Evolutionary conservation across 1,284 basidiomycete species (phyloP), one percentile per base, ranked within the genome.

Genomic region (Butyriboletus appendiculatus): DNA sequence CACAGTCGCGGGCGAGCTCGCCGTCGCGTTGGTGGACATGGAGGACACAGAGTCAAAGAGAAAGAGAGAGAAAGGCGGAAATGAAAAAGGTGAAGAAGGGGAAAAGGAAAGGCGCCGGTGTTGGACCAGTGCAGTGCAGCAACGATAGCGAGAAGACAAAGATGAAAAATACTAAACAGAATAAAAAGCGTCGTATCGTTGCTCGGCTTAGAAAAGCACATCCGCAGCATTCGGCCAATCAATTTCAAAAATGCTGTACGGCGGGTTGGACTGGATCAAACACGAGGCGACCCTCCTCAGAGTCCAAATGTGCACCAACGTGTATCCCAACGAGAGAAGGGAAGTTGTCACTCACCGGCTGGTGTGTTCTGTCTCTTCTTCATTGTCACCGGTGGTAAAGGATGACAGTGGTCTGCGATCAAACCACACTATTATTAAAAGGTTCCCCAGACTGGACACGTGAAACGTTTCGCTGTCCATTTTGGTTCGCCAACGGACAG

Each of bases 21-120:
- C 3, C 0, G 38, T 16, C 5, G 56, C 1, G 35, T 15, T 40
- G 53, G 67, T 48, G 49, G 67, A 64, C 65, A 69, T 68, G 56
- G 52, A 48, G 56, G 52, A 48, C 28, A 32, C 22, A 20, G 12
- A 32, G 37, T 16, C 37, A 42, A 45, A 42, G 33, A 48, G 34
- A 24, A 24, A 45, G n/a, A 37, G 26, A 22, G 7, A 45, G 16
- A 24, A 30, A 42, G 38, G 22, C 16, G 32, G 38, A 52, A 43
- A 49, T 40, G 44, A 22, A 51, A 38, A 35, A 11, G 22, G 15
- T 1, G 38, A 42, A 53, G 2, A 26, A 24, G 18, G 16, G n/a
- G 32, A 38, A 9, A 26, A 14, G 20, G 5, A 45, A 35, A 18
- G n/a, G 28, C 20, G 24, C 34, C n/a, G 20, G 33, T 37, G 40